phyloP scores from a whole-genome alignment of 1,139 yeast genomes.

The Ogataea hybrid region DNA sequence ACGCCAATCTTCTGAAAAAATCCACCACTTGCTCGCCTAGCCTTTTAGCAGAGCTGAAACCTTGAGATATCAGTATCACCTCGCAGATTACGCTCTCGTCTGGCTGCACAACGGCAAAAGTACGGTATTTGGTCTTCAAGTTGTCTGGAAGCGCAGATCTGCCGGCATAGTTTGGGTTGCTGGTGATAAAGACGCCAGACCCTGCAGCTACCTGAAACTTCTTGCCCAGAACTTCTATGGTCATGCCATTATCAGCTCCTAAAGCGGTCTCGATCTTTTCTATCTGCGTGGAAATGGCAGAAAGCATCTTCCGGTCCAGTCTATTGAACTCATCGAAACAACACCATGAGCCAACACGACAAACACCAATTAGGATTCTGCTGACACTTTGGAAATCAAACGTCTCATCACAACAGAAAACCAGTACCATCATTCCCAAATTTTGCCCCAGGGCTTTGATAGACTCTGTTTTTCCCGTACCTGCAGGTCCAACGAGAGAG shows the following conservation, averaged over 20 bases:
- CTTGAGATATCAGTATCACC: conserved; percentile 70
- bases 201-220: conserved; percentile 43
- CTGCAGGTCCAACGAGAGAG: conserved; percentile 95
- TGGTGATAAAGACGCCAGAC: conserved; percentile 82
- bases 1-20: conserved; percentile 47
- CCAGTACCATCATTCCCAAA: conserved; percentile 78
- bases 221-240: conserved; percentile 52
- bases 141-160: conserved; percentile 84
- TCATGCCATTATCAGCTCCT: conserved; percentile 17
- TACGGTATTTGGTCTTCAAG: conserved; percentile 72
- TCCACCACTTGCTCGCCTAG: conserved; percentile 55
- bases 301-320: conserved; percentile 64
- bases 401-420: conserved; percentile 88
- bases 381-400: conserved; percentile 84
- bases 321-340: conserved; percentile 96
- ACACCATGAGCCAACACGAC: conserved; percentile 90
- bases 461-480: conserved; percentile 95
- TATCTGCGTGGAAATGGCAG: conserved; percentile 84
- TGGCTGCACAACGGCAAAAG: conserved; percentile 72
- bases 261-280: conserved; percentile 67
- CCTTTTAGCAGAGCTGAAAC: conserved; percentile 50
- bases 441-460: conserved; percentile 81
- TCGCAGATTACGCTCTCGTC: conserved; percentile 70
- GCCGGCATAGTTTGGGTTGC: conserved; percentile 91
- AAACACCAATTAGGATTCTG: conserved; percentile 76